Base-by-base conservation (phyloP, 2,329 filamentous ascomycete species). In the Leptodontidium sp. region DNA sequence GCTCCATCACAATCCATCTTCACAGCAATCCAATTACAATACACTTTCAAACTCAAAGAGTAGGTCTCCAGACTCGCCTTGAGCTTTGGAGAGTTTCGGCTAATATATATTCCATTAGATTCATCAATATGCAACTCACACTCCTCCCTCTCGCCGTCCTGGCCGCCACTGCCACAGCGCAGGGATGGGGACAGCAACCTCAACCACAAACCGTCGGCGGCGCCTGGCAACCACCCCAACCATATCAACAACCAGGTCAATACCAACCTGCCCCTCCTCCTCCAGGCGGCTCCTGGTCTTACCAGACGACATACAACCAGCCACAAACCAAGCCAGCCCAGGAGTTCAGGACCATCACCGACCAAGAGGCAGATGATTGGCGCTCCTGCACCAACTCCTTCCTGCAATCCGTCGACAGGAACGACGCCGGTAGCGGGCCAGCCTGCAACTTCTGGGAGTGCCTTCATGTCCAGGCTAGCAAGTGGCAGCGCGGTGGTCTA, bases 371-470 rank as follows among this genome's bases (percentile, higher is more conserved):
- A 3, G 59, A 62, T 35, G 59, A 32, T 4, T 62, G 59, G 59
- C 24, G 59, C 4, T 62, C 59, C 14, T 62, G 59, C 59, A 62
- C 45, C 12, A 62, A 62, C n/a, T 12, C 15, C 4, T 62, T 47
- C 24, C 43, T 62, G 38, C 38, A 49, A 24, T n/a, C 24, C 24
- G 49, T 62, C 43, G 43, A 62, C n/a, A 17, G 43, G 9, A 26
- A 43, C 6, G 59, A n/a, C 1, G 12, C 24, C 8, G 59, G 59
- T 2, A 62, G 59, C n/a, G 26, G 43, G 6, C 59, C 59, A n/a
- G 59, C 59, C n/a, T 62, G 59, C 14, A 50, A 50, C n/a, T 47
- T 62, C 59, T 62, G 59, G 59, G 24, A 35, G 14, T 62, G 59
- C 26, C 59, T 62, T 17, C 59, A 62, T 7, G 29, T 50, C 17